A percentile compares a stretch with the other conserved stretches of the same genome.
Conservation (phyloP, 306 rosid genomes). For the Arachis stenosperma region DNA sequence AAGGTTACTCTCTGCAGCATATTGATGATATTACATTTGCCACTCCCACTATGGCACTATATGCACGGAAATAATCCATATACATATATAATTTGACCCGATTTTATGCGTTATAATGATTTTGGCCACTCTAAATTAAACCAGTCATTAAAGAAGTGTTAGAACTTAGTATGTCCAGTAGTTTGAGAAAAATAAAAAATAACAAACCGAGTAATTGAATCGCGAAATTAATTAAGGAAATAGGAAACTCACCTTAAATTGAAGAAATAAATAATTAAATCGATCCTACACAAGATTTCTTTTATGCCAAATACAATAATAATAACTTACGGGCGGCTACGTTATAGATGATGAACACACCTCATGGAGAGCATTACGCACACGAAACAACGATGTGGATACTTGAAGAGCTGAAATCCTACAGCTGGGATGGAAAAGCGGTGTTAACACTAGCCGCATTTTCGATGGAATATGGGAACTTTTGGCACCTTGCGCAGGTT, state of each 20-base stretch:
- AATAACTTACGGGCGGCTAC: background rate
- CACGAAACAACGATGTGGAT: conserved; percentile 47
- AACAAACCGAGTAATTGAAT: no score
- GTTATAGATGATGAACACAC: conserved; percentile 45
- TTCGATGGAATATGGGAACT: conserved; percentile 45
- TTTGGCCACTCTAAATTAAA: background rate
- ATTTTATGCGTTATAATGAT: background rate
- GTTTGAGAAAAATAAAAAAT: background rate
- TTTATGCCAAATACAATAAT: background rate
- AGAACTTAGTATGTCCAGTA: no score
- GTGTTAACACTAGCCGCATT: conserved; percentile 49
- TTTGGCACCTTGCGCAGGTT: conserved; percentile 43
- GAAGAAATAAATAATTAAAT: background rate
- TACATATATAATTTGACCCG: background rate
- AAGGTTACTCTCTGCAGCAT: conserved; percentile 35
- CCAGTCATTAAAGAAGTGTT: no score
- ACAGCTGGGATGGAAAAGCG: conserved; percentile 74
- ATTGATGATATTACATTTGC: background rate
- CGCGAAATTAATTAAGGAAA: background rate
- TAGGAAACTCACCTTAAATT: background rate
- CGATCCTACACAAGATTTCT: no score
- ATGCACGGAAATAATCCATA: background rate
- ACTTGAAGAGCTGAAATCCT: conserved; percentile 44
- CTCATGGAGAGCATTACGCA: conserved; percentile 42
- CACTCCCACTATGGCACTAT: background rate